A percentile compares a stretch with the other conserved stretches of the same genome.
phyloP scores from a whole-genome alignment of 306 rosid genomes.

The Vachellia pachyceras region DNA sequence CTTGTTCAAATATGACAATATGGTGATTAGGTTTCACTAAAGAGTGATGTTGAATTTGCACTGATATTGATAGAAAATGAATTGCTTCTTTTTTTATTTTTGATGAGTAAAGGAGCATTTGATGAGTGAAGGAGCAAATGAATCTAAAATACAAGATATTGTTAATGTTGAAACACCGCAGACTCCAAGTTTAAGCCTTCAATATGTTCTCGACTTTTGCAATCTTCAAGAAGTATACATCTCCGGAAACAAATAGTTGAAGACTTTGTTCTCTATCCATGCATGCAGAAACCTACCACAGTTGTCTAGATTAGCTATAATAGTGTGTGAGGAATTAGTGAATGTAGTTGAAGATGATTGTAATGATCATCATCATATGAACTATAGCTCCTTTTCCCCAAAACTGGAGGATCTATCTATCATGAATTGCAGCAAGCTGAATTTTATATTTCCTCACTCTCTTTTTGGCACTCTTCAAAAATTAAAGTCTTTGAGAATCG shows the following conservation, averaged over 20 bases:
- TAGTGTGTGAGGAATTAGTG: background rate
- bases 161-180: background rate
- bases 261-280: background rate
- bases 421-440: background rate
- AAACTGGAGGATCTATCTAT: background rate
- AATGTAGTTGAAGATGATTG: background rate
- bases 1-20: no score
- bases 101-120: no score
- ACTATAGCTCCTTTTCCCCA: background rate
- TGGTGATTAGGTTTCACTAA: no score
- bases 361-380: background rate
- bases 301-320: background rate
- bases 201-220: background rate
- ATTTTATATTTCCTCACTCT: background rate
- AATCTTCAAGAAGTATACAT: background rate
- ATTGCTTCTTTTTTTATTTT: no score
- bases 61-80: background rate
- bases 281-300: background rate
- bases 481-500: background rate
- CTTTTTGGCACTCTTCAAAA: background rate
- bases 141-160: background rate
- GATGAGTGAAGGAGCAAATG: background rate
- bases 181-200: background rate
- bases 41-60: no score
- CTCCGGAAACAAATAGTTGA: background rate